Evolutionary conservation across 116 monocot genomes (phyloP).

Genomic region (Dioscorea cayenensis): DNA sequence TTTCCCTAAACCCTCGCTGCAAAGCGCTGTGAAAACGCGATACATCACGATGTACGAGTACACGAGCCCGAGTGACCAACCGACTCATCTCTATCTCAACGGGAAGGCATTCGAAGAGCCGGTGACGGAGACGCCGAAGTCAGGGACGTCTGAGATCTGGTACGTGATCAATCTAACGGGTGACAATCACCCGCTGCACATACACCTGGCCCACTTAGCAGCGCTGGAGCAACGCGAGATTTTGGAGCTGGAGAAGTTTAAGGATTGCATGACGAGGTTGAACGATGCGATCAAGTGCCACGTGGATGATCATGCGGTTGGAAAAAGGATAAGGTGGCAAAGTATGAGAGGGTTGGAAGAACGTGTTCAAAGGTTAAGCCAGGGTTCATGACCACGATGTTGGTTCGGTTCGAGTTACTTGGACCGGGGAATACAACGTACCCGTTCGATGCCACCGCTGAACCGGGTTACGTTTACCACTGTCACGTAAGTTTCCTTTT

Average conservation of each 20-base stretch:
- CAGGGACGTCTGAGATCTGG: slow-evolving; percentile 74
- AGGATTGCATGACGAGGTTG: slow-evolving; percentile 49
- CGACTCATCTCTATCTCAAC: slow-evolving; percentile 74
- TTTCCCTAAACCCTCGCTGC: slow-evolving; percentile 11
- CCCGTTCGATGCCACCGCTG: slow-evolving; percentile 59
- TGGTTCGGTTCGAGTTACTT: slow-evolving; percentile 59
- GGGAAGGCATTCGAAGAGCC: slow-evolving; percentile 39
- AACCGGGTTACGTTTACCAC: slow-evolving; percentile 78
- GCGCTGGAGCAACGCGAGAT: slow-evolving; percentile 61
- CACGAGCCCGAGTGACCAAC: slow-evolving; percentile 35
- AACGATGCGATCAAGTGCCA: slow-evolving; percentile 52
- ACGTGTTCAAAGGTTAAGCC: slow-evolving; percentile 82
- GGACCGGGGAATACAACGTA: slow-evolving; percentile 15
- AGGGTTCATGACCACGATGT: slow-evolving; percentile 44
- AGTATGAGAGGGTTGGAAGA: slow-evolving; percentile 83
- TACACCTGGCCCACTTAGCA: slow-evolving; percentile 57
- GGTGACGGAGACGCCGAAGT: slow-evolving; percentile 66
- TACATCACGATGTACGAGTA: slow-evolving; percentile 80
- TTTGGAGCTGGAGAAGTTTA: slow-evolving; percentile 29
- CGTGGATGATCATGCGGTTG: slow-evolving; percentile 27
- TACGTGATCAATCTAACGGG: slow-evolving; percentile 76
- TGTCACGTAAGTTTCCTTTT: slow-evolving; percentile 55
- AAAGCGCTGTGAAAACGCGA: slow-evolving; percentile 20
- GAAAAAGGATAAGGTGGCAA: slow-evolving; percentile 16
- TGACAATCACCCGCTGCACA: slow-evolving; percentile 86